Base-by-base conservation (phyloP, 306 rosid species). In the Arachis hypogaea region DNA sequence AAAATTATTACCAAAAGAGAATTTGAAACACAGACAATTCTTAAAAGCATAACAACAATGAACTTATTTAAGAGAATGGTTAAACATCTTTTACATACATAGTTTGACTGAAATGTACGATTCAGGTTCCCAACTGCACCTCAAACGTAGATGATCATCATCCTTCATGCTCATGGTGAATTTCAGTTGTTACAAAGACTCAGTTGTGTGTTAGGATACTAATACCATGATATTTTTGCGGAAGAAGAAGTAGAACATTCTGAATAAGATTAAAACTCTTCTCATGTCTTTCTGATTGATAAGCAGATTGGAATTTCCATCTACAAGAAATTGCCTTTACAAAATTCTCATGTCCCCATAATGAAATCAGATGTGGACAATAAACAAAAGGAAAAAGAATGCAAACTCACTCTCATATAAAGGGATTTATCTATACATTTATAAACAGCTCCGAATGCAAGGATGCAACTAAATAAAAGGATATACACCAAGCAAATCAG, bases 381-480 rank as follows among this genome's bases (percentile, higher is more conserved):
- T 36, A 55, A 59, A 33, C 11, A 9, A 57, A 61, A 63, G 45
- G 5, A 11, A 51, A 69, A 16, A 44, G 5, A 72, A 9, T 30
- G 43, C 7, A 49, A 4, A 81, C 22, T 65, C 69, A 75, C 69
- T 68, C 74, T 74, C 51, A 54, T 69, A 72, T 43, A 71, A 56
- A 57, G 57, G 22, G 72, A n/a, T 51, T 18, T 59, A 74, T 73
- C 75, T 77, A 80, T 63, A 66, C 78, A 72, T 52, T 58, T 57
- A 49, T 33, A 78, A 45, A 73, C 71, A 72, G 50, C 54, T 40
- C 73, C 28, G 65, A 69, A 67, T 55, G 78, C 76, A 66, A 68
- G 87, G 84, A 77, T 46, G 78, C 30, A 65, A 62, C 75, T 30
- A 76, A 80, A 33, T 33, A 33, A 33, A 33, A 82, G 71, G 71